phyloP scores from a whole-genome alignment of 352 stramenopile species.

The Phytophthora foliorum region DNA sequence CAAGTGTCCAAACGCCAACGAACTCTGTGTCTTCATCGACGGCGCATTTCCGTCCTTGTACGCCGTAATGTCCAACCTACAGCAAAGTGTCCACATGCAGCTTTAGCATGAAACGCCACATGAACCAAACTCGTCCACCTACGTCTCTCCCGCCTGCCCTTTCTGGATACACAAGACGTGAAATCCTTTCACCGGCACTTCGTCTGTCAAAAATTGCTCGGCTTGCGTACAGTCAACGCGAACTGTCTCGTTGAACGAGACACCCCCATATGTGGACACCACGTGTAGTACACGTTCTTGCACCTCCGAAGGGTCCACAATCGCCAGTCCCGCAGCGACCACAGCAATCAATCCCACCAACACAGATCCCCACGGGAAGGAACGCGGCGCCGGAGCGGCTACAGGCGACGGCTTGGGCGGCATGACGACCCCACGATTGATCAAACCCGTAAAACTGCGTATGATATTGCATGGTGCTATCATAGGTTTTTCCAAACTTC shows the following conservation, averaged over 20 bases:
- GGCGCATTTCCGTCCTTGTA: conserved; percentile 70
- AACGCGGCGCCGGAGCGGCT: neutral
- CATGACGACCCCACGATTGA: conserved; percentile 12
- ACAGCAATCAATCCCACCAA: conserved; percentile 43
- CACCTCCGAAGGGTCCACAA: conserved; percentile 33
- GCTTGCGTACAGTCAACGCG: conserved; percentile 48
- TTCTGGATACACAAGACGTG: conserved; percentile 75
- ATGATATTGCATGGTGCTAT: too few relatives aligned
- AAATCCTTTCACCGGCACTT: conserved; percentile 69
- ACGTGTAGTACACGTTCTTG: conserved; percentile 37
- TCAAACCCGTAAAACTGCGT: too few relatives aligned
- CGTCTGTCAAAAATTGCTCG: conserved; percentile 61
- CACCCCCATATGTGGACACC: conserved; percentile 32
- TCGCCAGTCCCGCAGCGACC: conserved; percentile 22
- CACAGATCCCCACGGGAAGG: conserved; percentile 24
- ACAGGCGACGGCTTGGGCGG: neutral
- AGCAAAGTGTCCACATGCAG: conserved; percentile 10
- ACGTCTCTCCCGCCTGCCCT: conserved; percentile 13
- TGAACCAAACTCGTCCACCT: conserved; percentile 22
- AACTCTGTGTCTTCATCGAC: conserved; percentile 37
- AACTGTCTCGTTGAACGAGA: conserved; percentile 8
- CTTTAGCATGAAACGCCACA: conserved; percentile 5
- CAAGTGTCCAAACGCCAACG: conserved; percentile 47
- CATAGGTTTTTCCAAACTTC: too few relatives aligned
- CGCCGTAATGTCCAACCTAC: conserved; percentile 57